A percentile compares a stretch with the other conserved stretches of the same genome.
Conservation (phyloP, 2,329 filamentous ascomycete species). For the Ophiostoma populinum region DNA sequence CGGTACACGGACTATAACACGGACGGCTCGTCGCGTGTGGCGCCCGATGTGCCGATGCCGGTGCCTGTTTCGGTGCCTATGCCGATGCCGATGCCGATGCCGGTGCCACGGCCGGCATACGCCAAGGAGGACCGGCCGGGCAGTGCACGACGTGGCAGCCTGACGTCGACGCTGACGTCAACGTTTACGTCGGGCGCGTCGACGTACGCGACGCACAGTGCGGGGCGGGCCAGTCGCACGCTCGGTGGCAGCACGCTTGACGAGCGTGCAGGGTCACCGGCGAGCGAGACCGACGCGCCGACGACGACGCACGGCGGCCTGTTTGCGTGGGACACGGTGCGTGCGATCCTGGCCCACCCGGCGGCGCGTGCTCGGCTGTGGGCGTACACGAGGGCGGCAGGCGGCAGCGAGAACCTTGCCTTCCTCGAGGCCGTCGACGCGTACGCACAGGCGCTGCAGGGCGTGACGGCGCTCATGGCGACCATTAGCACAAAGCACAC, state of each 20-base stretch:
- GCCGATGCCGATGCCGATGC: no score
- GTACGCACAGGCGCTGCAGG: conserved; percentile 24
- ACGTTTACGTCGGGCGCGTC: conserved; percentile 10
- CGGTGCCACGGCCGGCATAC: no score
- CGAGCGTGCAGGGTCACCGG: no score
- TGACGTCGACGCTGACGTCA: no score
- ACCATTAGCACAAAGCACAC: conserved; percentile 20
- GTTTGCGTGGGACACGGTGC: conserved; percentile 30
- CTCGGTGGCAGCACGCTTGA: conserved; percentile 17
- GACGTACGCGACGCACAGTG: not conserved
- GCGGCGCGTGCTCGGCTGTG: conserved; percentile 28
- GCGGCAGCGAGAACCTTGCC: conserved; percentile 31
- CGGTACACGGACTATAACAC: conserved; percentile 29
- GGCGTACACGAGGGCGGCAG: conserved; percentile 29
- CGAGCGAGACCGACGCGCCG: no score
- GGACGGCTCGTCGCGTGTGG: conserved; percentile 19
- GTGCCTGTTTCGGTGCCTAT: no score
- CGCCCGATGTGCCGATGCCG: no score
- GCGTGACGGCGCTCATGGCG: conserved; percentile 22
- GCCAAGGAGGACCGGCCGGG: no score
- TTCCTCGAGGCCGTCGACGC: conserved; percentile 30
- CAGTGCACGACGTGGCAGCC: no score
- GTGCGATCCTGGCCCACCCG: conserved; percentile 31
- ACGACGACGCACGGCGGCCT: not conserved
- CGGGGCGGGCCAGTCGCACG: conserved; percentile 11